Evolutionary conservation across 75 land plant genomes (phyloP).

Genomic region (Sequoia sempervirens): DNA sequence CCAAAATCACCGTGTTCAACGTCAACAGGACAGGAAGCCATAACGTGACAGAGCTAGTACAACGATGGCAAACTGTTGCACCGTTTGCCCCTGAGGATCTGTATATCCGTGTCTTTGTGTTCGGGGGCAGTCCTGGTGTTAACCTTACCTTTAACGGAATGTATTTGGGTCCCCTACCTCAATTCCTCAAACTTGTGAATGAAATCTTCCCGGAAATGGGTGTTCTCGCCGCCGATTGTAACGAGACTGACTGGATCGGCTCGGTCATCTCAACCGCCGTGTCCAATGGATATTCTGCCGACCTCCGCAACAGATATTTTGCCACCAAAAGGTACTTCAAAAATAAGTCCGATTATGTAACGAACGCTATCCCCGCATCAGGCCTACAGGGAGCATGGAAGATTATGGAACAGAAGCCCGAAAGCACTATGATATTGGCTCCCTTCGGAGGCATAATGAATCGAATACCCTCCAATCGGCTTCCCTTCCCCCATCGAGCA

Average conservation of each 20-base stretch:
- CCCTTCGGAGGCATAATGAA: conserved; percentile 24
- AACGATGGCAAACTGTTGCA: conserved; percentile 24
- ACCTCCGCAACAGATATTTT: conserved; percentile 1
- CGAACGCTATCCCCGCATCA: conserved; percentile 2
- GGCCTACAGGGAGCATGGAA: background rate
- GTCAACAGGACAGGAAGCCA: conserved; percentile 7
- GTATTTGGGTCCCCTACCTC: conserved; percentile 11
- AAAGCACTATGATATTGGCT: conserved; percentile 10
- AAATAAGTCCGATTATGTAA: conserved; percentile 26
- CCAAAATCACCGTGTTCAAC: conserved; percentile 10
- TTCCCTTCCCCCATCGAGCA: too few species aligned
- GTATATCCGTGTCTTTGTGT: conserved; percentile 11
- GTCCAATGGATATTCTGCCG: background rate
- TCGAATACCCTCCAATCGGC: too few species aligned
- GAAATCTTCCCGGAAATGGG: conserved; percentile 15
- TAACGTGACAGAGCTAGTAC: conserved; percentile 10
- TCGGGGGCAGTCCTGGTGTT: background rate
- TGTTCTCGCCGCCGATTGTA: background rate
- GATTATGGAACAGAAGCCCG: background rate
- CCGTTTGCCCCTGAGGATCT: conserved; percentile 3
- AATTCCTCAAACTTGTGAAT: background rate
- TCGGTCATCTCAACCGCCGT: conserved; percentile 10
- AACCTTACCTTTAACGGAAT: conserved; percentile 16
- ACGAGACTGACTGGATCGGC: conserved; percentile 32
- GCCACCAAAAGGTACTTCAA: conserved; percentile 18